Evolutionary conservation across 257 asterid genomes (phyloP), one percentile per base, ranked within the genome.

Genomic region (Solanum chilense): DNA sequence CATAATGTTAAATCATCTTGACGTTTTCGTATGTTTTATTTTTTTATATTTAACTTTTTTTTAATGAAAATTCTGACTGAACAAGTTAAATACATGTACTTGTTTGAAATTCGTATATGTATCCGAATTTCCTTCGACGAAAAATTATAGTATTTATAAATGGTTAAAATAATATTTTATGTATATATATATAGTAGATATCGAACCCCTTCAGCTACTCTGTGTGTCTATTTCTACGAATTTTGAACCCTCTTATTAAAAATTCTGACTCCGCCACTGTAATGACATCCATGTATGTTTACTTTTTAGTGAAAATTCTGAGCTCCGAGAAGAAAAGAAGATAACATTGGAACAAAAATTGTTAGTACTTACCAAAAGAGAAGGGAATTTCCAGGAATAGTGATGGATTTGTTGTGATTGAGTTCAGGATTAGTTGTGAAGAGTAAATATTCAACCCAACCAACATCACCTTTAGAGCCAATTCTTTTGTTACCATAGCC

Each of bases 391-490:
- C 86, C 90, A 5, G 90, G 87, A 84, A 86, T 80, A 20, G 37
- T 13, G 52, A 88, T 9, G 77, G 86, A 18, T 20, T 82, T 88
- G 8, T 45, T 68, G 69, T 60, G 29, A 88, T 56, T 8, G 47
- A 82, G 80, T 18, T 87, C 20, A 21, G 88, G 88, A 44, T 86
- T 90, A 78, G 87, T 71, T n/a, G 86, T 75, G 44, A 86, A 73
- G 78, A 90, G 90, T 58, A 90, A 89, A 85, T 90, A 90, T 12
- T 90, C 91, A 73, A 90, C 81, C 91, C 91, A 90, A 60, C 91
- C 91, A 13, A 88, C 71, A 86, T 90, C 91, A 60, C 91, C 91
- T 15, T 87, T 87, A 10, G 77, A 77, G 47, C 91, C 91, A 86
- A 90, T 90, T 18, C 21, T 88, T 82, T 86, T 90, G 87, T 66